Evolutionary conservation across 1,284 basidiomycete species (phyloP), one percentile per base, ranked within the genome.

Genomic region (Stygiomarasmius scandens): DNA sequence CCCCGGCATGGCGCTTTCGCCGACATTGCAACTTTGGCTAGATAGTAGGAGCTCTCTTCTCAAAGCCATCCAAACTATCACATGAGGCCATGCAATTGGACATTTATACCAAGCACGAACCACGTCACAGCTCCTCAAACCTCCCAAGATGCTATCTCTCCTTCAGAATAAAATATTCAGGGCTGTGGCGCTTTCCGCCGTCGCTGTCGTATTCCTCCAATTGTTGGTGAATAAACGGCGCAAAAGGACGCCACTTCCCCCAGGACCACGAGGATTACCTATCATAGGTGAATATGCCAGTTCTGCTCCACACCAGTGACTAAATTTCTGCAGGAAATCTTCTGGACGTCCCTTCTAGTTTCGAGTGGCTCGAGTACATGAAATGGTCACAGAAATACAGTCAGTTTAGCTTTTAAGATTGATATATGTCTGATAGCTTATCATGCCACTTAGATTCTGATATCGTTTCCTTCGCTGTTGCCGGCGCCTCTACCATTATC

Each of bases 331-430:
- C n/a, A 41, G 38, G 38, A 16, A 41, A 41, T 41, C 11, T 41
- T 19, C 38, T 41, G 16, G 47, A 49, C 19, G 47, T 52, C 32
- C 45, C 51, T 1, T n/a, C 16, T 2, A 36, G 6, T 19, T 49
- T 49, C 23, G 6, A 49, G 23, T 50, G 41, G 36, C 38, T 36
- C 12, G 36, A 29, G 3, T 58, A 46, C 22, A 9, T 27, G 24
- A 32, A 45, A 43, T 61, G 59, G 59, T 47, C 55, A 3, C 38
- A 44, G 23, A 16, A 55, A 23, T 55, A 34, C 24, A 24, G 59
- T 58, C 6, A 11, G 54, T 29, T 20, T 14, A 1, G 11, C 23
- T 11, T 34, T 3, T 47, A n/a, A n/a, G 20, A 3, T 49, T 25
- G 27, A 20, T 10, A 9, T 9, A 19, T 4, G 16, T 19, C 4